Conservation (phyloP, 1,284 basidiomycete genomes). For the Pyrrhoderma lamaoense region DNA sequence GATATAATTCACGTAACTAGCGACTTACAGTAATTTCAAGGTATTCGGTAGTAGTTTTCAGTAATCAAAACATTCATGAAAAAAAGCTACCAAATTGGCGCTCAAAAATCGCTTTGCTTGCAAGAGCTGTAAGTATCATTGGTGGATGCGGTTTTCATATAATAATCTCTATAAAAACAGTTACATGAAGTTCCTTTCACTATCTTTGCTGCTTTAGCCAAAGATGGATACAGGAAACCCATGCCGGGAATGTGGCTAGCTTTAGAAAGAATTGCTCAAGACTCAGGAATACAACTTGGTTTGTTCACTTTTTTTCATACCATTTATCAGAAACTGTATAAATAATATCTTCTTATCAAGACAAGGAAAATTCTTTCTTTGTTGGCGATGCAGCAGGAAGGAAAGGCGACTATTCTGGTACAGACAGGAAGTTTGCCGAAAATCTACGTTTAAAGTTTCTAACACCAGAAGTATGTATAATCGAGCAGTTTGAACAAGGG, state of each 20-base stretch:
- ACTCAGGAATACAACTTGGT: slow-evolving; percentile 63
- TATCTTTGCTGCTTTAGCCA: slow-evolving; percentile 69
- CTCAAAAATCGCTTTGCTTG: slow-evolving; percentile 65
- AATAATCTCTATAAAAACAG: slow-evolving; percentile 30
- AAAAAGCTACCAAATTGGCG: slow-evolving; percentile 57
- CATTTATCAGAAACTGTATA: not conserved
- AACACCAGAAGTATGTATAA: slow-evolving; percentile 53
- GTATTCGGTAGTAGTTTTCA: slow-evolving; percentile 69
- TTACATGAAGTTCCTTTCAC: slow-evolving; percentile 71
- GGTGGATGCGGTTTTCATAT: not conserved
- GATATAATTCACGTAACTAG: not conserved
- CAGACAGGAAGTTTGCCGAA: slow-evolving; percentile 80
- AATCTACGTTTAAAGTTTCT: slow-evolving; percentile 69
- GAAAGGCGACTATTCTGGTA: slow-evolving; percentile 63
- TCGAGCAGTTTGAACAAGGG: not conserved
- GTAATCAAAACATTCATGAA: slow-evolving; percentile 67
- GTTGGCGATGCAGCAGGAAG: slow-evolving; percentile 91
- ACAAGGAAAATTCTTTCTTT: slow-evolving; percentile 62
- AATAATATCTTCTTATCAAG: slow-evolving; percentile 32
- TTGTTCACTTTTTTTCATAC: slow-evolving; percentile 17
- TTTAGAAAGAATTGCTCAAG: slow-evolving; percentile 53
- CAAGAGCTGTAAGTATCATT: slow-evolving; percentile 47
- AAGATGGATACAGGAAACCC: slow-evolving; percentile 82
- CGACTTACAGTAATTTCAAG: slow-evolving; percentile 24
- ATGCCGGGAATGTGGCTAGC: slow-evolving; percentile 83